Evolutionary conservation across 768 basidiomycete genomes (phyloP).

Genomic region (Lactifluus piperatus): DNA sequence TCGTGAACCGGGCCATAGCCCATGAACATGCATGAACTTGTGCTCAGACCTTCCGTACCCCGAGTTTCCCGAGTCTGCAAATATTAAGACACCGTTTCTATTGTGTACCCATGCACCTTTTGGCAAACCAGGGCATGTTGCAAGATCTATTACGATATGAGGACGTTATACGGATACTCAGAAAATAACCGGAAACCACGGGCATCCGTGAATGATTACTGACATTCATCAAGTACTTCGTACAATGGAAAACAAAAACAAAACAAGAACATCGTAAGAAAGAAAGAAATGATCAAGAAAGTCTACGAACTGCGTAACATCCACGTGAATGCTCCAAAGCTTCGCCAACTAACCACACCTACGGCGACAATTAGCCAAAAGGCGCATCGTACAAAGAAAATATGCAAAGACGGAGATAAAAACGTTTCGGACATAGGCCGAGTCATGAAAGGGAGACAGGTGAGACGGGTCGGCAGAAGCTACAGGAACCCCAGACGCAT

Average conservation of each 20-base stretch:
- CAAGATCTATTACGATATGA: background rate
- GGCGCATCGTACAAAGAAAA: conserved; percentile 12
- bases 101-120: background rate
- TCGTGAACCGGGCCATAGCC: too few relatives aligned
- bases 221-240: conserved; percentile 8
- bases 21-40: too few relatives aligned
- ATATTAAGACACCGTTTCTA: too few relatives aligned
- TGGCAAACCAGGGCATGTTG: background rate
- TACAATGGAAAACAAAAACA: conserved; percentile 6
- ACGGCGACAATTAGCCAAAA: conserved; percentile 4
- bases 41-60: too few relatives aligned
- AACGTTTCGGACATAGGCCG: background rate
- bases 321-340: conserved; percentile 2
- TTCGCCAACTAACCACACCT: background rate
- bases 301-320: conserved; percentile 6
- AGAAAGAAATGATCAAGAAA: background rate
- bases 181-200: background rate
- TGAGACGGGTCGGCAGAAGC: conserved; percentile 8
- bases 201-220: conserved; percentile 1
- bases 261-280: background rate
- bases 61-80: too few relatives aligned
- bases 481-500: conserved; percentile 15
- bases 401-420: conserved; percentile 1
- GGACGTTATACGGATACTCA: background rate
- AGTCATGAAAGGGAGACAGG: conserved; percentile 1